phyloP scores from a whole-genome alignment of 116 monocot species.

The Dioscorea cayenensis region DNA sequence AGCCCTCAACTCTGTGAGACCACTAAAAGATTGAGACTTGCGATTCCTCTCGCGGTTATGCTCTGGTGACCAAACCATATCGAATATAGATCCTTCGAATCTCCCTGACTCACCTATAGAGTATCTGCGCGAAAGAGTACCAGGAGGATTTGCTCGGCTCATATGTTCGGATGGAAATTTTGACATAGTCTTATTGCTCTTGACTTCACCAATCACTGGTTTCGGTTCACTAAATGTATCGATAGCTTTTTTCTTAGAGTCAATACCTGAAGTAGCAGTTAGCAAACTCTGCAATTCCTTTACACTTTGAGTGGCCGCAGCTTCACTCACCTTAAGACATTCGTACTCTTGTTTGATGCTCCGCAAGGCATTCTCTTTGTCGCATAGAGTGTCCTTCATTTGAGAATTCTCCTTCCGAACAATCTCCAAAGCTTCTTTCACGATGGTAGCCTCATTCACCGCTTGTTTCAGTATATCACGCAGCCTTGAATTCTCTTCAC shows the following conservation, averaged over 20 bases:
- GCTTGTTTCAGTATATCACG: constrained; percentile 56
- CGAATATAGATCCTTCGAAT: constrained; percentile 4
- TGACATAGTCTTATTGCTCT: not conserved
- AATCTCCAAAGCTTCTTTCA: constrained; percentile 48
- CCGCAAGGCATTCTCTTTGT: constrained; percentile 35
- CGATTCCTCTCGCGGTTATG: not conserved
- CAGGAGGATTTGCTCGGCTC: not conserved
- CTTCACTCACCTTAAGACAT: constrained; percentile 46
- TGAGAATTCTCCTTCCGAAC: constrained; percentile 34
- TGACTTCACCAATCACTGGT: not conserved
- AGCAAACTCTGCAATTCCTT: constrained; percentile 32
- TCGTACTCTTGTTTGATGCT: constrained; percentile 39
- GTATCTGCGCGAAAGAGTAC: not conserved
- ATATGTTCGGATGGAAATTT: not conserved
- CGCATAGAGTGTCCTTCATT: constrained; percentile 27
- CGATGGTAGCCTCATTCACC: constrained; percentile 31
- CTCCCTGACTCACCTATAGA: not conserved
- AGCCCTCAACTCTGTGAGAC: not conserved
- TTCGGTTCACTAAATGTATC: constrained; percentile 3
- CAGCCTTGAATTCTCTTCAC: constrained; percentile 40
- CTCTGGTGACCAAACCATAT: constrained; percentile 15
- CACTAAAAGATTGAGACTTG: not conserved
- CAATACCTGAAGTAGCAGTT: constrained; percentile 18
- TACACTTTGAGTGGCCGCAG: constrained; percentile 31
- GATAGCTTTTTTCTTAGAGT: constrained; percentile 9